phyloP scores from a whole-genome alignment of 2,329 filamentous ascomycete genomes.

The Trichoderma aggressivum region DNA sequence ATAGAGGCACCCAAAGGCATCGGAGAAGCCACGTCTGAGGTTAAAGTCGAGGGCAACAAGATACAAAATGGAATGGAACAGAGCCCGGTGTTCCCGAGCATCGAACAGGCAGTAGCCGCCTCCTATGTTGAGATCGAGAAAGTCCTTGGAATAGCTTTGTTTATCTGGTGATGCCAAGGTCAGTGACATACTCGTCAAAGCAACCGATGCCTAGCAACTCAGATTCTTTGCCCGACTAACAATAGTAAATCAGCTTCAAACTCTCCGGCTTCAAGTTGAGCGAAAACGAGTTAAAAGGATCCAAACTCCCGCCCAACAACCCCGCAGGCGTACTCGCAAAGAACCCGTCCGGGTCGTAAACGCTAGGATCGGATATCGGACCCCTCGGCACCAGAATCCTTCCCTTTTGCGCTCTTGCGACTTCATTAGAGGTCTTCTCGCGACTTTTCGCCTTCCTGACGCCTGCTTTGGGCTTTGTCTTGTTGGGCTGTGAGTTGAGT shows the following conservation, averaged over 20 bases:
- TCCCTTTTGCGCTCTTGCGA: not conserved
- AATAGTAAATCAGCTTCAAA: conserved; percentile 3
- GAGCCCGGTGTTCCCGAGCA: not conserved
- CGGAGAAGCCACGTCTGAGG: not conserved
- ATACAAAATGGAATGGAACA: conserved; percentile 10
- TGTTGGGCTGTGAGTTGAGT: not conserved
- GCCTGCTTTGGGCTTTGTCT: not conserved
- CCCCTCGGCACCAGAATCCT: not conserved
- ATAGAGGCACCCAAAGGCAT: not conserved
- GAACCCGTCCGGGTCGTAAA: not conserved
- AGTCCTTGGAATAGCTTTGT: not conserved
- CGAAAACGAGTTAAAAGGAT: not conserved
- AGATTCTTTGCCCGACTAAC: not conserved
- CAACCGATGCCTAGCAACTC: not conserved
- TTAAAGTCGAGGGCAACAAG: conserved; percentile 7
- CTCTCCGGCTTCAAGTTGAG: not conserved
- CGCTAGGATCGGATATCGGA: not conserved
- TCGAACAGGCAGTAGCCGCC: not conserved
- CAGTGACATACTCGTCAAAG: not conserved
- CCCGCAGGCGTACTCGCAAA: not conserved
- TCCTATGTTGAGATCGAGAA: conserved; percentile 4
- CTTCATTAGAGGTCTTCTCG: not conserved
- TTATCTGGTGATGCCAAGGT: not conserved
- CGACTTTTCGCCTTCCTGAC: not conserved
- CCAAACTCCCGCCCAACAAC: not conserved